These are phyloP conservation scores for Termitomyces sp. DNA, from an alignment of 768 basidiomycete species.

Conservation along the genomic window DNA sequence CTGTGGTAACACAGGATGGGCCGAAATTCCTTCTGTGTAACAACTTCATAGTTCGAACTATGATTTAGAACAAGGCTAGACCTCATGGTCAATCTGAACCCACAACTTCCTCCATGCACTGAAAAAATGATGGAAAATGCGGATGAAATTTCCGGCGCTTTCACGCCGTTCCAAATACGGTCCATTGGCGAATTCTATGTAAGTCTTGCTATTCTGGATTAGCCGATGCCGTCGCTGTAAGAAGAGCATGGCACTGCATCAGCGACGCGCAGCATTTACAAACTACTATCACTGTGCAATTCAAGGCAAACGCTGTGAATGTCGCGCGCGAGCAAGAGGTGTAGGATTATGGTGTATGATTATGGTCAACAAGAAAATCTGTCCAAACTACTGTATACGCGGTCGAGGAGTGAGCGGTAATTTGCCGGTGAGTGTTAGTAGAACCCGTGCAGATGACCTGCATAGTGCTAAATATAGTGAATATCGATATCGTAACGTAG, in stretches of 20 bases:
- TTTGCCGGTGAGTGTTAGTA: no score
- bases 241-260: not conserved
- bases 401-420: not conserved
- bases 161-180: not conserved
- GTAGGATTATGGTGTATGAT: not conserved
- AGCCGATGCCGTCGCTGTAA: not conserved
- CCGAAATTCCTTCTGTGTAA: not conserved
- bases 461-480: not conserved
- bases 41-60: not conserved
- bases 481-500: not conserved
- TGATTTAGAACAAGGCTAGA: not conserved
- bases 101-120: no score
- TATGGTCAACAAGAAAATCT: not conserved
- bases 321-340: not conserved
- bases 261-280: not conserved
- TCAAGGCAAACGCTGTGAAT: not conserved
- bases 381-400: not conserved
- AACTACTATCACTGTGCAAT: not conserved
- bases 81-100: not conserved
- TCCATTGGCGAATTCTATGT: not conserved
- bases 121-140: not conserved
- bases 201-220: not conserved
- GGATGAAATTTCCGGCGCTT: not conserved
- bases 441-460: not conserved
- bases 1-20: not conserved